Conservation (phyloP, 768 basidiomycete species). For the Solioccasus polychromus region DNA sequence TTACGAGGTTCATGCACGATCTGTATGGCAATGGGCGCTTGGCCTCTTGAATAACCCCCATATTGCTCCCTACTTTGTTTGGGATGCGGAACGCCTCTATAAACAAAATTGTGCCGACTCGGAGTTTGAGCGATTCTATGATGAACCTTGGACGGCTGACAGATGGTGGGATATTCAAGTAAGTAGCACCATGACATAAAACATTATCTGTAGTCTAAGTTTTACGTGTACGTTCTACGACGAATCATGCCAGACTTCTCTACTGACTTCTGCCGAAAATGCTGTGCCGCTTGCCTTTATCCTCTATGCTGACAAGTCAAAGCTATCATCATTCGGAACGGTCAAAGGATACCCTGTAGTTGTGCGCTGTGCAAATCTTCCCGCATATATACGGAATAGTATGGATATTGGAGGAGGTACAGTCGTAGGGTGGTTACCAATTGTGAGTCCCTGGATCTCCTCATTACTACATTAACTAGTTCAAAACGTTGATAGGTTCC, state of each 20-base stretch:
- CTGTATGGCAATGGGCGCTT: neutral
- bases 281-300: constrained; percentile 1
- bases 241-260: too few species aligned
- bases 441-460: constrained; percentile 3
- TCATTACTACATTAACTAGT: neutral
- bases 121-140: too few species aligned
- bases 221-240: too few species aligned
- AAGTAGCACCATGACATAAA: neutral
- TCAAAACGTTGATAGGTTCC: constrained; percentile 22
- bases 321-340: constrained; percentile 11
- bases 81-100: too few species aligned
- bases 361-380: constrained; percentile 15
- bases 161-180: constrained; percentile 38
- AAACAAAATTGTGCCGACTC: too few species aligned
- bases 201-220: too few species aligned
- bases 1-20: neutral
- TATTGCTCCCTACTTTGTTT: too few species aligned
- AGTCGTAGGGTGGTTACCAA: constrained; percentile 17
- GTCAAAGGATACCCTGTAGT: constrained; percentile 23
- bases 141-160: too few species aligned
- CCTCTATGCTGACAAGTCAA: neutral
- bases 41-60: too few species aligned
- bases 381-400: constrained; percentile 13
- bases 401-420: constrained; percentile 13
- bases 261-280: neutral